Conservation (phyloP, 495 filamentous ascomycete species). For the Penicillium malachiteum region DNA sequence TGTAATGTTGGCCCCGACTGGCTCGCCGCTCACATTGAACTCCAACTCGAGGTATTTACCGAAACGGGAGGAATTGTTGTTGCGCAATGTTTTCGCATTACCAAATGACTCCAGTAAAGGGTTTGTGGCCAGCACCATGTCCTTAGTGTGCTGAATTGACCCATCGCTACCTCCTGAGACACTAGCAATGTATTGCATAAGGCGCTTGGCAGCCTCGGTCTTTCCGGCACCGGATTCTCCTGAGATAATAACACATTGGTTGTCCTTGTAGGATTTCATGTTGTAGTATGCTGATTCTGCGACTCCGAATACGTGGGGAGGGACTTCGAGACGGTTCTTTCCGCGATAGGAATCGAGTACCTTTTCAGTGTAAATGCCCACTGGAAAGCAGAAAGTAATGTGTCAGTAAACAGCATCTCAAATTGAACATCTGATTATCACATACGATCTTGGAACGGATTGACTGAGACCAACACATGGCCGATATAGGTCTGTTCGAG, state of each 20-base stretch:
- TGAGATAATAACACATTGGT: conserved; percentile 99
- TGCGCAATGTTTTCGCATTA: conserved; percentile 95
- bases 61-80: conserved; percentile 98
- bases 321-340: conserved; percentile 94
- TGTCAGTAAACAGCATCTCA: neutral
- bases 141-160: conserved; percentile 96
- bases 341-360: conserved; percentile 89
- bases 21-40: conserved; percentile 91
- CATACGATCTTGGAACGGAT: conserved; percentile 91
- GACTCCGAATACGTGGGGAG: conserved; percentile 96
- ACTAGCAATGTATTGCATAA: conserved; percentile 99
- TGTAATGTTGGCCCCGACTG: conserved; percentile 94
- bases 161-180: conserved; percentile 86
- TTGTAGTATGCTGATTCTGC: conserved; percentile 98
- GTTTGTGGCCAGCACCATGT: conserved; percentile 98
- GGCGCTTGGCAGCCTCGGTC: conserved; percentile 97
- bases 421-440: conserved; percentile 9
- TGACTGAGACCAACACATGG: conserved; percentile 99
- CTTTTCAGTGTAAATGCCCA: conserved; percentile 96
- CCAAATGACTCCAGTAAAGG: conserved; percentile 96
- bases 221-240: conserved; percentile 98
- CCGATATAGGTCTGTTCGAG: conserved; percentile 86
- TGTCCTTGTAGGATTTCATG: conserved; percentile 99
- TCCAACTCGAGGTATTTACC: conserved; percentile 98
- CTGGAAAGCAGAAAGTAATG: conserved; percentile 29